Evolutionary conservation across 257 asterid species (phyloP), one percentile per base, ranked within the genome.

Genomic region (Solanum stenotomum): DNA sequence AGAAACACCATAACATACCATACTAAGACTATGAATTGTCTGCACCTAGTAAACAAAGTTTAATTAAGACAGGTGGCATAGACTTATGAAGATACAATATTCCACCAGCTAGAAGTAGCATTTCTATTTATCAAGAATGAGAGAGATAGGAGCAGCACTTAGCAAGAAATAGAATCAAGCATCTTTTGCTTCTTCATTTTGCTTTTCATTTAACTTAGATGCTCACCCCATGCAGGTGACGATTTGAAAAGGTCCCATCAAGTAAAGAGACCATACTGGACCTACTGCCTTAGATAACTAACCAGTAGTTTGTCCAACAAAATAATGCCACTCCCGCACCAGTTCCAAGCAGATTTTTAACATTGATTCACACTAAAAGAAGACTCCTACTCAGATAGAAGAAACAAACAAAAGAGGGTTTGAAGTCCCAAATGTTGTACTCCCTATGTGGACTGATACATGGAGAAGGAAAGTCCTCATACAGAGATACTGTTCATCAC

Each of bases 1-100:
- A 46, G 85, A 46, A 81, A 81, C 85, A 81, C 85, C 85, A 81
- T 81, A 81, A 81, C 67, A 81, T 46, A 44, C 38, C 63, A 79
- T 81, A 81, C 42, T 46, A 46, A 81, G 68, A 81, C 68, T 81
- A 44, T 79, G 68, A 81, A 46, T 68, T 44, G 85, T 29, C 14
- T 29, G 27, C 23, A 81, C 85, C 85, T 44, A 46, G 37, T 46
- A 81, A 81, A 81, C 27, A 46, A 81, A 46, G 68, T 27, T 49
- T 81, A 81, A 46, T 81, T 46, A 29, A 78, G 85, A 81, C 67
- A 81, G 42, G 35, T 27, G 68, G 11, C 16, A 27, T 46, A 46
- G 37, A 44, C 68, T 81, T 27, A 9, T 27, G 85, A 81, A 42
- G 65, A 78, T 42, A 18, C 85, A 16, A 15, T 18, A 81, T 46